Percentiles rank a stretch among this genome's conserved stretches.
These are phyloP conservation scores for Bidens hawaiensis DNA, from an alignment of 140 eudicot genomes.

Conservation along the genomic window DNA sequence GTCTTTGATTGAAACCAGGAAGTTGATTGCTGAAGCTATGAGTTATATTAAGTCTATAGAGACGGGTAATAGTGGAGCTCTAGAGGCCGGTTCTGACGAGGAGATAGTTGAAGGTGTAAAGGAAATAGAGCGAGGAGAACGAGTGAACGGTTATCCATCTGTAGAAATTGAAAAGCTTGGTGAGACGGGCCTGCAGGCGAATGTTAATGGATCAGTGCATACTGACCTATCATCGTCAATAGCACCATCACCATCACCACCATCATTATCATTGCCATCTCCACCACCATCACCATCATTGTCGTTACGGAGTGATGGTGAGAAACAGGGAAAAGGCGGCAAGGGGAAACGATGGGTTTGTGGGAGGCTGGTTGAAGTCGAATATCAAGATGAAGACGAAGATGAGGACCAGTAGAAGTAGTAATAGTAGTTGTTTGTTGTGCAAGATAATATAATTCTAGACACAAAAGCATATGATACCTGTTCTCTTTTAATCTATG, in stretches of 20 bases:
- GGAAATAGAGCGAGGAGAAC: not conserved
- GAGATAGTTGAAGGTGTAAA: conserved; percentile 19
- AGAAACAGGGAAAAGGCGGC: conserved; percentile 25
- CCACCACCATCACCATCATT: not conserved
- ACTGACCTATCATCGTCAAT: not conserved
- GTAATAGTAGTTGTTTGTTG: conserved; percentile 17
- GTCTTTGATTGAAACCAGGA: conserved; percentile 73
- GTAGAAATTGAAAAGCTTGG: conserved; percentile 15
- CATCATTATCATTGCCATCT: not conserved
- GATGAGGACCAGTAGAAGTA: not conserved
- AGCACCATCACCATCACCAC: not conserved
- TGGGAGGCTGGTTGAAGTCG: conserved; percentile 73
- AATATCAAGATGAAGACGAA: conserved; percentile 31
- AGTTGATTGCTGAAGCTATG: conserved; percentile 82
- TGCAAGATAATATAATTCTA: conserved; percentile 16
- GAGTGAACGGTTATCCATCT: conserved; percentile 49
- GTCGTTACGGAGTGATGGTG: conserved; percentile 20
- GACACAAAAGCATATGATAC: conserved; percentile 29
- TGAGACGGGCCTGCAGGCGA: conserved; percentile 7
- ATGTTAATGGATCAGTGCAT: conserved; percentile 27
- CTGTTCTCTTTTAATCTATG: conserved; percentile 10
- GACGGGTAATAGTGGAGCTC: conserved; percentile 8
- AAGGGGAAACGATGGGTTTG: conserved; percentile 67
- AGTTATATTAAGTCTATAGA: conserved; percentile 54
- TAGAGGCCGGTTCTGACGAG: conserved; percentile 18